These are phyloP conservation scores for Diaporthe nobilis DNA, from an alignment of 2,329 filamentous ascomycete genomes.

Conservation along the genomic window DNA sequence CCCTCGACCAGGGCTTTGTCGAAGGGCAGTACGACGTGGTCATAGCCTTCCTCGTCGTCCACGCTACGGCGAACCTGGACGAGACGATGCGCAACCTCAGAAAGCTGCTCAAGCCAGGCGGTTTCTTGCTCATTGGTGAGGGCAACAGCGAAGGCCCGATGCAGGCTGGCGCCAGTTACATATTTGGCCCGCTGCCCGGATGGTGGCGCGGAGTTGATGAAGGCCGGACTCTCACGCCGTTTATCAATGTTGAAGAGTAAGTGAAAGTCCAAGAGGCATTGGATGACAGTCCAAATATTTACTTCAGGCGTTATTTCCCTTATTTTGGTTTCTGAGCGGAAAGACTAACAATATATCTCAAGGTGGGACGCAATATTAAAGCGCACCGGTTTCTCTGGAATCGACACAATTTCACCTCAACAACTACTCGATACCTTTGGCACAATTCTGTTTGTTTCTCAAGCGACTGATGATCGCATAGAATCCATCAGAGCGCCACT, in stretches of 20 bases:
- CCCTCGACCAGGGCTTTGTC: conserved; percentile 50
- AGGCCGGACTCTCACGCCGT: conserved; percentile 27
- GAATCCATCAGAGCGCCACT: not conserved
- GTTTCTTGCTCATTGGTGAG: conserved; percentile 49
- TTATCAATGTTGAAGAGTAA: conserved; percentile 28
- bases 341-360: not conserved
- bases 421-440: not conserved
- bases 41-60: conserved; percentile 50
- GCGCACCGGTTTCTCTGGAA: conserved; percentile 11
- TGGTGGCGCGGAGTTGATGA: conserved; percentile 36
- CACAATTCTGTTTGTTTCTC: conserved; percentile 13
- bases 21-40: conserved; percentile 50
- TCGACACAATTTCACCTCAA: conserved; percentile 3
- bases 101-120: conserved; percentile 52
- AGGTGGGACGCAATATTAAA: not conserved
- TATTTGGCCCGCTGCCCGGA: conserved; percentile 35
- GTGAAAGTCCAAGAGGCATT: not conserved
- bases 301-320: not conserved
- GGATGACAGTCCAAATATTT: not conserved
- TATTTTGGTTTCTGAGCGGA: too few species aligned
- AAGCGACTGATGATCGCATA: conserved; percentile 18
- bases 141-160: conserved; percentile 26
- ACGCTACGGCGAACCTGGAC: conserved; percentile 47
- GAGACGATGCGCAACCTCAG: conserved; percentile 47
- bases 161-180: not conserved